Evolutionary conservation across 2,329 filamentous ascomycete genomes (phyloP).

Genomic region (Penicillium sp.): DNA sequence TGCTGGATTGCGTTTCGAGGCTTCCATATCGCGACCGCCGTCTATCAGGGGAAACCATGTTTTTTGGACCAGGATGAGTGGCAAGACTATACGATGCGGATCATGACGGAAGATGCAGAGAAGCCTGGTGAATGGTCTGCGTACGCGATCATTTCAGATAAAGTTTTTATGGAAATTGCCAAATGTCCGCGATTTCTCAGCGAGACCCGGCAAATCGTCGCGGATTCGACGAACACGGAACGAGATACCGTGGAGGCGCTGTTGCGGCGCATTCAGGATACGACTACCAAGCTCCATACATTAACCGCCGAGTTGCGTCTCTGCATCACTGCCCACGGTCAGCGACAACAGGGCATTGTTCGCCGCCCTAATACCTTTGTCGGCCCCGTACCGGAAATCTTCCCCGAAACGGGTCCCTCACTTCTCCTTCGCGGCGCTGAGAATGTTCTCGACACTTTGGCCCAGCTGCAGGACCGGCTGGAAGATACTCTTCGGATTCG

Average conservation of each 20-base stretch:
- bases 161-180: slow-evolving; percentile 23
- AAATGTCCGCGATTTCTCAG: slow-evolving; percentile 27
- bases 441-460: slow-evolving; percentile 17
- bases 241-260: slow-evolving; percentile 3
- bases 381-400: slow-evolving; percentile 20
- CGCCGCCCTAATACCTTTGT: slow-evolving; percentile 19
- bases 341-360: slow-evolving; percentile 21
- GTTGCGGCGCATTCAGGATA: slow-evolving; percentile 14
- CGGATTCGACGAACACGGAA: not conserved
- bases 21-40: slow-evolving; percentile 32
- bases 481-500: slow-evolving; percentile 7
- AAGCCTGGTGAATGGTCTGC: slow-evolving; percentile 21
- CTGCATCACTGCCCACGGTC: slow-evolving; percentile 18
- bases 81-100: slow-evolving; percentile 21
- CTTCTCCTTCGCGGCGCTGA: slow-evolving; percentile 23
- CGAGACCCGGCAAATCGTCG: slow-evolving; percentile 15
- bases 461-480: slow-evolving; percentile 15
- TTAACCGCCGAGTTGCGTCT: slow-evolving; percentile 12
- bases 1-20: slow-evolving; percentile 35
- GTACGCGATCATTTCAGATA: slow-evolving; percentile 19
- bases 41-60: slow-evolving; percentile 29
- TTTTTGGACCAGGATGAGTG: slow-evolving; percentile 33
- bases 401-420: slow-evolving; percentile 21
- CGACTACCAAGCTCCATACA: slow-evolving; percentile 7
- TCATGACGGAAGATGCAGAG: slow-evolving; percentile 22